A percentile compares a stretch with the other conserved stretches of the same genome.
Conservation (phyloP, 176 grass and related monocot genomes). For the Aegilops speltoides region DNA sequence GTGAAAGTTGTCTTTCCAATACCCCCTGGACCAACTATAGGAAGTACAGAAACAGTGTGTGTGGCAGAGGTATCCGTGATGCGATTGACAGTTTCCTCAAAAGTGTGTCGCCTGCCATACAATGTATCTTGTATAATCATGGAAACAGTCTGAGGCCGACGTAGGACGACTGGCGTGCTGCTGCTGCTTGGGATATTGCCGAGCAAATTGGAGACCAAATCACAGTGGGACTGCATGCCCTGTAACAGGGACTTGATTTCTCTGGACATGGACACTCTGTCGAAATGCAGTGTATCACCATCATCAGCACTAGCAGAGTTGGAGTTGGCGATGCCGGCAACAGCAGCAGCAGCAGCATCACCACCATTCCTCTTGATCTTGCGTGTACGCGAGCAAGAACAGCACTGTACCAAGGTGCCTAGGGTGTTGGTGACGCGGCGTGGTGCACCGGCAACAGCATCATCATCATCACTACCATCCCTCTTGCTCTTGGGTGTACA, state of each 20-base stretch:
- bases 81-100: neutral
- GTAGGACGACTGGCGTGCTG: rapidly evolving
- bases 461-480: too few species aligned
- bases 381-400: too few species aligned
- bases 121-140: neutral
- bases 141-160: neutral
- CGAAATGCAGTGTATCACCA: neutral
- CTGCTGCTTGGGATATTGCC: neutral
- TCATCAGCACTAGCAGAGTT: neutral
- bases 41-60: neutral
- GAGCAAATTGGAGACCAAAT: neutral
- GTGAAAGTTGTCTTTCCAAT: neutral
- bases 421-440: too few species aligned
- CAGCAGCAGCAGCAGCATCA: neutral
- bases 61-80: neutral
- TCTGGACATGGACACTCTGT: neutral
- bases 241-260: neutral
- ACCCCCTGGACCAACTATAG: neutral
- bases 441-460: too few species aligned
- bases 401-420: too few species aligned
- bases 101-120: neutral
- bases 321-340: neutral
- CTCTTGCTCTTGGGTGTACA: too few species aligned
- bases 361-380: too few species aligned
- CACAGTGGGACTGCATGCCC: neutral